A percentile compares a stretch with the other conserved stretches of the same genome.
These are phyloP conservation scores for Alternaria dauci DNA, from an alignment of 2,329 filamentous ascomycete species.

Conservation along the genomic window DNA sequence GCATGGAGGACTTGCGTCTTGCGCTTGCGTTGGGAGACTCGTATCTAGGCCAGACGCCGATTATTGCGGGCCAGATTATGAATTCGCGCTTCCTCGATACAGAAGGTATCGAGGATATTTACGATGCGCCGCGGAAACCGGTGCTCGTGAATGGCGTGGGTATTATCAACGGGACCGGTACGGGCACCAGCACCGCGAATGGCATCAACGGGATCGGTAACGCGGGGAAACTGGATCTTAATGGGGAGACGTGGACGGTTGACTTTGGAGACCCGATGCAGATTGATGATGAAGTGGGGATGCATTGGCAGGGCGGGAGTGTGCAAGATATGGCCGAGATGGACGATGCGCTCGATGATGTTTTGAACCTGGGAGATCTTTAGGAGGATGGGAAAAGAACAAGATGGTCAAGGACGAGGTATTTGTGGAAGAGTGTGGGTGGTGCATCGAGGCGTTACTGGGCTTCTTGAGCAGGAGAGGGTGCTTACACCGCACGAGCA, in stretches of 20 bases:
- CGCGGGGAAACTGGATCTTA: conserved; percentile 9
- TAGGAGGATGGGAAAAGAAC: not conserved
- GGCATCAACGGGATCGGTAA: conserved; percentile 21
- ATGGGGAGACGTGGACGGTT: conserved; percentile 24
- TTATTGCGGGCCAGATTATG: conserved; percentile 74
- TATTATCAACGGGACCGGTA: too few species aligned
- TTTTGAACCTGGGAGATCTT: conserved; percentile 41
- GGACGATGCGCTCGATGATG: conserved; percentile 52
- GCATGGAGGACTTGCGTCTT: conserved; percentile 79
- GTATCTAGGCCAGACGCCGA: conserved; percentile 78
- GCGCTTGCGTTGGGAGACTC: conserved; percentile 78
- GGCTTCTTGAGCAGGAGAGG: not conserved
- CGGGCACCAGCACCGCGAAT: too few species aligned
- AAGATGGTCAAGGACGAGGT: not conserved
- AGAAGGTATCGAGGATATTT: conserved; percentile 39
- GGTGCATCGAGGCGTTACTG: not conserved
- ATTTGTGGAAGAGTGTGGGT: not conserved
- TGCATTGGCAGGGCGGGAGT: conserved; percentile 52
- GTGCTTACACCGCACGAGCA: not conserved
- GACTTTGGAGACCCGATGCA: conserved; percentile 34
- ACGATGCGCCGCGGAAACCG: conserved; percentile 14
- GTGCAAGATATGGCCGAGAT: conserved; percentile 39
- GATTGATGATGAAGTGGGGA: conserved; percentile 45
- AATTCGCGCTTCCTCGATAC: conserved; percentile 71
- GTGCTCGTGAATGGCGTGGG: not conserved